Conservation (phyloP, 352 stramenopile species). For the Globisporangium takayamanum region DNA sequence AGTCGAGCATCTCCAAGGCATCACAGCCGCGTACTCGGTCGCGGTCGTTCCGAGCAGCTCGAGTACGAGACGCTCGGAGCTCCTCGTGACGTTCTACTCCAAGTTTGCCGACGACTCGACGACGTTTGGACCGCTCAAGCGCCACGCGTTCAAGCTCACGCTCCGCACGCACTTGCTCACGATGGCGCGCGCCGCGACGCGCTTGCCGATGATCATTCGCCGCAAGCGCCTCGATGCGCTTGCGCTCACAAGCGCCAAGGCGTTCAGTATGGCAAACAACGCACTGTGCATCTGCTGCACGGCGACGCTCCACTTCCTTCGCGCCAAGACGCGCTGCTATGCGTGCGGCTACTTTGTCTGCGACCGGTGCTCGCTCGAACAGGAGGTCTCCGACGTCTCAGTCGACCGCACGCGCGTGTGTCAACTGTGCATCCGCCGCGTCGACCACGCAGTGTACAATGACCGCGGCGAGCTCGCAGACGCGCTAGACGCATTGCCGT, state of each 20-base stretch:
- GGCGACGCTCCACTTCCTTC: slow-evolving; percentile 26
- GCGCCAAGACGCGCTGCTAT: slow-evolving; percentile 30
- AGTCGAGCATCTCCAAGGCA: slow-evolving; percentile 21
- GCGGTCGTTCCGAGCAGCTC: background rate
- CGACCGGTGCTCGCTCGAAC: slow-evolving; percentile 34
- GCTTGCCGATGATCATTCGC: slow-evolving; percentile 31
- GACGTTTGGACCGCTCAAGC: slow-evolving; percentile 14
- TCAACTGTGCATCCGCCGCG: slow-evolving; percentile 33
- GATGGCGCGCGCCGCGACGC: slow-evolving; percentile 20
- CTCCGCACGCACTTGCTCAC: slow-evolving; percentile 16
- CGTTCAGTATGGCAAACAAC: slow-evolving; percentile 21
- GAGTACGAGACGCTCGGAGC: background rate
- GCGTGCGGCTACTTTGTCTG: slow-evolving; percentile 49
- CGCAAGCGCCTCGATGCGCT: slow-evolving; percentile 38
- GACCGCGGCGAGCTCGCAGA: slow-evolving; percentile 10
- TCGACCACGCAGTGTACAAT: slow-evolving; percentile 33
- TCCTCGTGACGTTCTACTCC: slow-evolving; percentile 15
- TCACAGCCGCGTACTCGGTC: slow-evolving; percentile 22
- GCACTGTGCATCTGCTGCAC: slow-evolving; percentile 36
- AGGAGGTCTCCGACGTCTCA: slow-evolving; percentile 25
- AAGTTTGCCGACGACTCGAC: slow-evolving; percentile 16
- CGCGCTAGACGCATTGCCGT: background rate
- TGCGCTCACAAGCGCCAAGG: slow-evolving; percentile 22
- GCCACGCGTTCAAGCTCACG: slow-evolving; percentile 13
- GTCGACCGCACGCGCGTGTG: slow-evolving; percentile 37